Percentiles rank a stretch among this genome's conserved stretches.
phyloP scores from a whole-genome alignment of 768 basidiomycete species.

The Mycena maculata region DNA sequence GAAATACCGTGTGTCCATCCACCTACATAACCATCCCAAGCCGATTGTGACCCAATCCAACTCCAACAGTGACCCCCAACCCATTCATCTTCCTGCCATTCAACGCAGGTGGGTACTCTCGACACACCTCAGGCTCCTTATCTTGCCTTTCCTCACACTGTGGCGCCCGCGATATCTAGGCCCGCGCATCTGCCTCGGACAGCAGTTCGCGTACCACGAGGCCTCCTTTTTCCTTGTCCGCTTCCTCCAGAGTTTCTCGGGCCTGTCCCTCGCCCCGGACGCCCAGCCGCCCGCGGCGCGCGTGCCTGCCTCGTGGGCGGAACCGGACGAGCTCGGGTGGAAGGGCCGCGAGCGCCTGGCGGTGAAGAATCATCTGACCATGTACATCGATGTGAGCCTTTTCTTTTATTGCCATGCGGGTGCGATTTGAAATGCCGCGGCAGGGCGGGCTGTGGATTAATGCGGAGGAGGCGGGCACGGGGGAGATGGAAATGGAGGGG shows the following conservation, averaged over 20 bases:
- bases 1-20: too few relatives aligned
- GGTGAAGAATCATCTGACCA: conserved; percentile 62
- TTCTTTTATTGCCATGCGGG: not conserved
- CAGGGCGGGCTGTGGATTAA: conserved; percentile 49
- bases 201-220: conserved; percentile 75
- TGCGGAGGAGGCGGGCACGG: conserved; percentile 41
- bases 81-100: conserved; percentile 62
- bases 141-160: too few relatives aligned
- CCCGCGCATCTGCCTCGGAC: conserved; percentile 50
- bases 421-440: not conserved
- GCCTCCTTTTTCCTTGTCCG: conserved; percentile 70
- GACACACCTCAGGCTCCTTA: too few relatives aligned
- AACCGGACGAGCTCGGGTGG: conserved; percentile 37
- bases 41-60: too few relatives aligned
- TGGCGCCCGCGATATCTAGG: too few relatives aligned
- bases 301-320: conserved; percentile 47
- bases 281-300: conserved; percentile 47
- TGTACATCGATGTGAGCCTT: conserved; percentile 57
- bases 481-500: not conserved
- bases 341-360: conserved; percentile 60
- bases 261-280: conserved; percentile 56
- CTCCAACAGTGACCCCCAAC: conserved; percentile 54
- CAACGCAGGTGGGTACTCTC: conserved; percentile 52
- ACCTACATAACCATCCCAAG: too few relatives aligned
- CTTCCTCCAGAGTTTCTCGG: conserved; percentile 64